Evolutionary conservation across 257 asterid genomes (phyloP).

Genomic region (Ocimum tenuiflorum): DNA sequence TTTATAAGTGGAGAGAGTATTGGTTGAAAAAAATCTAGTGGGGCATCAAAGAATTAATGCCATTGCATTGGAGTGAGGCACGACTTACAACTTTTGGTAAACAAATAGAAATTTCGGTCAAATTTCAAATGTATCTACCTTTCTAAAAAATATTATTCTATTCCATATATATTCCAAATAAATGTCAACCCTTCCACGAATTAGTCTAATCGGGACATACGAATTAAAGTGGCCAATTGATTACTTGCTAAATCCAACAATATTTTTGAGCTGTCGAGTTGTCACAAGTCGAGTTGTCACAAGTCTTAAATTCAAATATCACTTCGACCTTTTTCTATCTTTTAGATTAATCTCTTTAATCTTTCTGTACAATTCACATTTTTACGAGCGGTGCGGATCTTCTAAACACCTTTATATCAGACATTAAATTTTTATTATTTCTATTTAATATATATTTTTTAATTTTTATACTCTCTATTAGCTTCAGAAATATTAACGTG

Average conservation of each 20-base stretch:
- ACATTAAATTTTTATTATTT: too few relatives aligned
- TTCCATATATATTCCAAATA: conserved; percentile 15
- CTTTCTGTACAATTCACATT: too few relatives aligned
- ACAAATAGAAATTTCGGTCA: conserved; percentile 11
- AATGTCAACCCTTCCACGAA: conserved; percentile 25
- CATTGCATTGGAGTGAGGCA: background rate
- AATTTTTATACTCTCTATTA: too few relatives aligned
- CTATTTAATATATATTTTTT: too few relatives aligned
- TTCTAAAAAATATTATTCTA: conserved; percentile 9
- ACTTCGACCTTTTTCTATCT: too few relatives aligned
- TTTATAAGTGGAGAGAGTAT: background rate
- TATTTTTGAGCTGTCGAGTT: too few relatives aligned
- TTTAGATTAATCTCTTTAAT: too few relatives aligned
- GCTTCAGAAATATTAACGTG: too few relatives aligned
- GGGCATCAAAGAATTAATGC: conserved; percentile 11
- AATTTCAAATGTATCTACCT: conserved; percentile 7
- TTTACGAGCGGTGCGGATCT: too few relatives aligned
- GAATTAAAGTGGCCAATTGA: background rate
- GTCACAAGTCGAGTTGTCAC: too few relatives aligned
- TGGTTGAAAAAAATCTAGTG: background rate
- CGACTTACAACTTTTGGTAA: background rate
- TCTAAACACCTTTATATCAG: too few relatives aligned
- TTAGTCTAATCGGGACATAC: background rate
- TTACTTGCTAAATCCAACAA: background rate
- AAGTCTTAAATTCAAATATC: too few relatives aligned